Conservation (phyloP, 2,329 filamentous ascomycete species). For the Stachybotrys elegans region DNA sequence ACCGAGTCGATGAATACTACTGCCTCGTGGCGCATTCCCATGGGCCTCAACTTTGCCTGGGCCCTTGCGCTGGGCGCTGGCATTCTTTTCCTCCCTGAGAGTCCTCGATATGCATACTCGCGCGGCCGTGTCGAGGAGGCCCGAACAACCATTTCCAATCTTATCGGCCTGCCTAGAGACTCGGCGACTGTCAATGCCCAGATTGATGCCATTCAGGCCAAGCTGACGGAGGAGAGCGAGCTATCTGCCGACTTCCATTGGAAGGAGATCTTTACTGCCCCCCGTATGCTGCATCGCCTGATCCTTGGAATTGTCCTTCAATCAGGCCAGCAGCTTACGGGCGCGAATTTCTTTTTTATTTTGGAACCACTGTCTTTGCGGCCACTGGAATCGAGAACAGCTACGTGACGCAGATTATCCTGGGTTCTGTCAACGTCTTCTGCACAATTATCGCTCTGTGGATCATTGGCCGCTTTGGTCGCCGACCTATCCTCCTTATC, state of each 20-base stretch:
- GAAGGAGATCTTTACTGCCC: slow-evolving; percentile 62
- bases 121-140: slow-evolving; percentile 42
- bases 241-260: slow-evolving; percentile 41
- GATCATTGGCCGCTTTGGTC: slow-evolving; percentile 60
- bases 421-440: slow-evolving; percentile 61
- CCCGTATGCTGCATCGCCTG: slow-evolving; percentile 61
- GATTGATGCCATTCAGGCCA: slow-evolving; percentile 46
- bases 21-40: slow-evolving; percentile 59
- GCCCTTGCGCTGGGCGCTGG: slow-evolving; percentile 44
- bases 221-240: slow-evolving; percentile 44
- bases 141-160: slow-evolving; percentile 39
- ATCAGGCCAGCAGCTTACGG: slow-evolving; percentile 63
- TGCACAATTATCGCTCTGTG: slow-evolving; percentile 62
- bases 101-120: slow-evolving; percentile 46
- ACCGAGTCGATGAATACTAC: slow-evolving; percentile 42
- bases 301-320: slow-evolving; percentile 58
- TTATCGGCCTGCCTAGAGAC: slow-evolving; percentile 36
- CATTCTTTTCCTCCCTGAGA: slow-evolving; percentile 51
- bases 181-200: slow-evolving; percentile 38
- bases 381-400: slow-evolving; percentile 60
- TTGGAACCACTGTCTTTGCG: slow-evolving; percentile 60
- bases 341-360: slow-evolving; percentile 67
- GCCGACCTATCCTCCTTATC: slow-evolving; percentile 56
- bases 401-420: slow-evolving; percentile 64
- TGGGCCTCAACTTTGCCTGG: slow-evolving; percentile 51